These are phyloP conservation scores for Phytophthora foliorum DNA, from an alignment of 352 stramenopile species.

Conservation along the genomic window DNA sequence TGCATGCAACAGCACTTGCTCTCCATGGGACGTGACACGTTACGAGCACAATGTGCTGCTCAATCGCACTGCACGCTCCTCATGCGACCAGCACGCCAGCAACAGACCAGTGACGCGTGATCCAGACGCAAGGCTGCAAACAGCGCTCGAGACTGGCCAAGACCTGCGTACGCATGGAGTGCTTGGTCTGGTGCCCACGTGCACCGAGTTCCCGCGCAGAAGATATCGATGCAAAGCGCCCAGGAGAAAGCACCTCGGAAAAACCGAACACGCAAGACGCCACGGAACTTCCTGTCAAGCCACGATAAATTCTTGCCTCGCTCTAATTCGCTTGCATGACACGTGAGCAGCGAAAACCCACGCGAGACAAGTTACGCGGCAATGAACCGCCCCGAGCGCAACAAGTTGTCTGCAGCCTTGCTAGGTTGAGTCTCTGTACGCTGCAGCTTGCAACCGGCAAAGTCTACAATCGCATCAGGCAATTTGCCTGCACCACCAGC, in stretches of 20 bases:
- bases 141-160: not conserved
- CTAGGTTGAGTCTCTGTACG: not conserved
- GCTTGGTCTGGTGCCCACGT: no score
- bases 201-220: not conserved
- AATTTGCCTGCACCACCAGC: not conserved
- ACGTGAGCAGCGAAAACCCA: not conserved
- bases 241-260: not conserved
- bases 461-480: not conserved
- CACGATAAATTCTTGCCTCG: not conserved
- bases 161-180: no score
- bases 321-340: not conserved
- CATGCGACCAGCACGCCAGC: no score
- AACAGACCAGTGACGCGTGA: no score
- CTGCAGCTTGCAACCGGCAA: not conserved
- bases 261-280: not conserved
- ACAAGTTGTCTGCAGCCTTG: not conserved
- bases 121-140: not conserved
- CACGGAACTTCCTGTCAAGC: not conserved
- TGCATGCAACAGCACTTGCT: not conserved
- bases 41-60: not conserved
- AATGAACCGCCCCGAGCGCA: not conserved
- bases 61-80: not conserved
- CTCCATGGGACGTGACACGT: not conserved
- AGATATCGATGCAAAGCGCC: not conserved
- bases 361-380: not conserved